A percentile compares a stretch with the other conserved stretches of the same genome.
These are phyloP conservation scores for Theobroma grandiflorum DNA, from an alignment of 441 rosid genomes.

Conservation along the genomic window DNA sequence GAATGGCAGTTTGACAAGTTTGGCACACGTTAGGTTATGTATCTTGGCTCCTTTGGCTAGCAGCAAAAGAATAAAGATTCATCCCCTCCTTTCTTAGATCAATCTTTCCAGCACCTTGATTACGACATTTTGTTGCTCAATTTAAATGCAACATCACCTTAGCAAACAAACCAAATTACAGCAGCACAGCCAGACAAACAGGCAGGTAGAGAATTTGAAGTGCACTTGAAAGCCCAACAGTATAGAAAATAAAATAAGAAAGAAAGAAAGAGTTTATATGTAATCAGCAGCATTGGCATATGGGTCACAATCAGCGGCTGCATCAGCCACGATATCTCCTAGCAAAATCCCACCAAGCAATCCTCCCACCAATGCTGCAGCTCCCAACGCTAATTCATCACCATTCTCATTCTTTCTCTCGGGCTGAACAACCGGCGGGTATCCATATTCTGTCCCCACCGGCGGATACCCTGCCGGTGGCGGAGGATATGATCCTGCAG, in stretches of 20 bases:
- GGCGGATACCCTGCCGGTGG: slow-evolving; percentile 35
- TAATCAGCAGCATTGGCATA: not conserved
- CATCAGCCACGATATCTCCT: slow-evolving; percentile 65
- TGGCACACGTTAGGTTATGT: not conserved
- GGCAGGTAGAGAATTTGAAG: not conserved
- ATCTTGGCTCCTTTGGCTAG: not conserved
- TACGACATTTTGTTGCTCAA: not conserved
- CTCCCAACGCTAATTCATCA: slow-evolving; percentile 50
- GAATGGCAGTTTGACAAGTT: not conserved
- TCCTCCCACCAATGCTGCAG: slow-evolving; percentile 65
- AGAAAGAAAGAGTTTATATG: not conserved
- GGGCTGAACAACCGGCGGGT: slow-evolving; percentile 43
- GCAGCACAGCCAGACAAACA: not conserved
- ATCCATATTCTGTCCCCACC: slow-evolving; percentile 42
- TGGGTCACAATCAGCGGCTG: slow-evolving; percentile 37
- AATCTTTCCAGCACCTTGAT: not conserved
- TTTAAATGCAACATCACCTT: not conserved
- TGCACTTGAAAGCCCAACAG: too few species aligned
- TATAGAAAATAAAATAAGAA: not conserved
- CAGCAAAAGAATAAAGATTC: not conserved
- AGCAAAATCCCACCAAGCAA: slow-evolving; percentile 66
- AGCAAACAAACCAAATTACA: not conserved
- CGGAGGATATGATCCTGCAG: not conserved
- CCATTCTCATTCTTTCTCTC: slow-evolving; percentile 59
- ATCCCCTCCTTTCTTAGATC: not conserved